Evolutionary conservation across 495 filamentous ascomycete species (phyloP), one percentile per base, ranked within the genome.

Genomic region (Apiosordaria backusii): DNA sequence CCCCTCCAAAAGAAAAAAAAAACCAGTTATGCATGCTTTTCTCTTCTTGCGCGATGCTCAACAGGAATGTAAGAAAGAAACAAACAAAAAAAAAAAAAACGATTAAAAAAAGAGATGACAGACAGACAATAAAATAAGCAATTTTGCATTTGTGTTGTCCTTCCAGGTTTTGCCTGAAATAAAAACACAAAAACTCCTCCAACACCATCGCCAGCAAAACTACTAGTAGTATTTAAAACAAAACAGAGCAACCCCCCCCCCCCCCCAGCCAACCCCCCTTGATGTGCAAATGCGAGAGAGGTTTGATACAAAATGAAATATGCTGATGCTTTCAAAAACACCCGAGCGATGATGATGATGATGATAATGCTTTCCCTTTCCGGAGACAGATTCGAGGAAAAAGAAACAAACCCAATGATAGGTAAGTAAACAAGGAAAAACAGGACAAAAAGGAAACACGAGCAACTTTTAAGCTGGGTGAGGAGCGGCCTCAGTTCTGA

Each of bases 381-480:
- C 53, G 21, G 53, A 55, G 53, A 55, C 19, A 45, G 35, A 45
- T 15, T 45, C n/a, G n/a, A n/a, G n/a, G n/a, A 55, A 18, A 6
- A 23, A 50, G 10, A 27, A 45, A 21, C 35, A 58, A 26, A n/a
- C n/a, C n/a, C n/a, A n/a, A n/a, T n/a, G n/a, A n/a, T n/a, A n/a
- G n/a, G n/a, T n/a, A n/a, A n/a, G n/a, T n/a, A n/a, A n/a, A n/a
- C n/a, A n/a, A n/a, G n/a, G 25, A 18, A 40, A 60, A n/a, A 61
- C n/a, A 54, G 58, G 63, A 18, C n/a, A 50, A 67, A 19, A 52
- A 25, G 29, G 53, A 61, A 50, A 60, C 18, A 27, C 15, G 27
- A 50, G 21, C 22, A 35, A 13, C 4, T 55, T 55, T 55, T 13
- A 45, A 45, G 35, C 57, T 60, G 27, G 1, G 25, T 40, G 0